These are phyloP conservation scores for Rutstroemia sp. DNA, from an alignment of 2,329 filamentous ascomycete species.

Conservation along the genomic window DNA sequence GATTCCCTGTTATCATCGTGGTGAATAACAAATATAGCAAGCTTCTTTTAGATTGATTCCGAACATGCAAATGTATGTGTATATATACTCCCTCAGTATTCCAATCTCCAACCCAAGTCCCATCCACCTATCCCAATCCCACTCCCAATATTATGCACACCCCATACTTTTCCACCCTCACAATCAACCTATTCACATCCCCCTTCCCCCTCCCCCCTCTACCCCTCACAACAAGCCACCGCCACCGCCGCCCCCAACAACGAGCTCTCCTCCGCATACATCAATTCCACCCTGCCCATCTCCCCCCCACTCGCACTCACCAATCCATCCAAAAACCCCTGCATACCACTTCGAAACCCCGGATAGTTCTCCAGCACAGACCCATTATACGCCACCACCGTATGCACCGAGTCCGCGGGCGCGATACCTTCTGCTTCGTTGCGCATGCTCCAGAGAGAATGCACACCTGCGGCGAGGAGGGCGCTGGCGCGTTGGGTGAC, in stretches of 20 bases:
- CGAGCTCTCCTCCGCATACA: conserved; percentile 66
- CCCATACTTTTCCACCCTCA: background rate
- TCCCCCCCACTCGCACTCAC: conserved; percentile 36
- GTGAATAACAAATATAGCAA: no score
- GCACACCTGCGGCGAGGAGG: conserved; percentile 51
- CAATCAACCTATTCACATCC: no score
- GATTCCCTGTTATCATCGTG: no score
- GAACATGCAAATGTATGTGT: no score
- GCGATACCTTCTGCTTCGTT: conserved; percentile 37
- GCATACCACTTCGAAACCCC: conserved; percentile 53
- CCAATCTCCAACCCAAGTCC: no score
- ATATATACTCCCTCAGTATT: no score
- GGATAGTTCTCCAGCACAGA: conserved; percentile 76
- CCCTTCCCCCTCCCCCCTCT: no score
- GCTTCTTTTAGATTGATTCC: no score
- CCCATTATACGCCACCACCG: conserved; percentile 69
- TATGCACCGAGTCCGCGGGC: conserved; percentile 33
- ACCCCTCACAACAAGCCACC: conserved; percentile 34
- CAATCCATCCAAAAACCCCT: conserved; percentile 55
- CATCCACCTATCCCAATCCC: no score
- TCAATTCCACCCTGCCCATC: conserved; percentile 48
- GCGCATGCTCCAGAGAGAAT: conserved; percentile 51
- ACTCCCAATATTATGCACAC: no score
- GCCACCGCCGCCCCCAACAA: conserved; percentile 70
- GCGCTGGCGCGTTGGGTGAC: conserved; percentile 52